Base-by-base conservation (phyloP, 805 yeast species). In the Wickerhamomyces chambardii region DNA sequence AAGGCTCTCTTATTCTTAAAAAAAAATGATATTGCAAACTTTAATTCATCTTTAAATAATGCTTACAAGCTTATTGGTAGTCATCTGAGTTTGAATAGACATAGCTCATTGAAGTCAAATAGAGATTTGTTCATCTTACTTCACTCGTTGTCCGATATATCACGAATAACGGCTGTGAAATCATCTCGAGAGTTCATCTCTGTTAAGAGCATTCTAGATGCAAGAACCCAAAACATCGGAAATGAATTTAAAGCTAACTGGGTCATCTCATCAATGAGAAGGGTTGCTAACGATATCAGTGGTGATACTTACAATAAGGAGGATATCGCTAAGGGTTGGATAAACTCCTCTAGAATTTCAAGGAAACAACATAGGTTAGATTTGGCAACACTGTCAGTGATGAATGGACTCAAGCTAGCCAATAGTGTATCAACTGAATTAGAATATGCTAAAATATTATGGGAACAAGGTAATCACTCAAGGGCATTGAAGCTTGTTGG, bases 381-480 rank as follows among this genome's bases (percentile, higher is more conserved):
- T 46, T 64, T 85, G 28, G 81, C 96, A 0, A 75, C 85, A 2
- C 70, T 77, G 16, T 68, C 78, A 8, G 70, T 82, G 17, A 69
- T 83, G 50, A 66, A 75, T 46, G 86, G 85, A 2, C 42, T 59
- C 47, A 38, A 41, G 35, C 24, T 41, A 14, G 44, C 49, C 1
- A 58, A 63, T 21, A 50, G 57, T 6, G 61, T 63, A 17, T 24
- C 27, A 11, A 78, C 83, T 6, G 80, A 78, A 39, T 57, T 82
- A 28, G 95, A 87, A 51, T 80, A 82, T 54, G 80, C 96, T 0
- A 78, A 83, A 38, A 65, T 92, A 8, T 56, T 86, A 28, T 90
- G 97, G 97, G 80, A 77, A 4, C 85, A 84, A 50, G 95, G 95
- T 1, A 94, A 86, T 42, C 84, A 75, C 40, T 72, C 87, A 17